Conservation (phyloP, 129 eudicot species). For the Saussurea involucrata region DNA sequence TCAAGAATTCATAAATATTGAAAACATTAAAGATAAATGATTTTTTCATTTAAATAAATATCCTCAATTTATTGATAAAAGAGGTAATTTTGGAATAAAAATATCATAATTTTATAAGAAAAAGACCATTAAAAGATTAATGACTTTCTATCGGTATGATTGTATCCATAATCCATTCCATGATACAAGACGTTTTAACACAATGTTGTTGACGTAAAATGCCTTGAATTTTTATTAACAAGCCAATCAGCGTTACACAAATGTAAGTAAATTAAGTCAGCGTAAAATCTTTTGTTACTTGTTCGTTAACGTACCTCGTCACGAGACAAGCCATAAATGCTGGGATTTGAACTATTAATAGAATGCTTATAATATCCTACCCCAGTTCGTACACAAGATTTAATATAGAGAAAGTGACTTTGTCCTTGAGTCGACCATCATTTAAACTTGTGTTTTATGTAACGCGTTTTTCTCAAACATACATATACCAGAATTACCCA, state of each 20-base stretch:
- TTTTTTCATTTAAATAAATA: not conserved
- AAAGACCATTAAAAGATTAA: not conserved
- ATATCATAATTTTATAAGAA: not conserved
- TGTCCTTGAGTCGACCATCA: not conserved
- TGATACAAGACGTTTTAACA: not conserved
- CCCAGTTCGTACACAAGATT: not conserved
- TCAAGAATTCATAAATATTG: not conserved
- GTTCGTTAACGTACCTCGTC: not conserved
- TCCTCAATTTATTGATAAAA: not conserved
- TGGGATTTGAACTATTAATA: not conserved
- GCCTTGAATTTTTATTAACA: not conserved
- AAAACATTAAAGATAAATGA: no score
- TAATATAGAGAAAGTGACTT: not conserved
- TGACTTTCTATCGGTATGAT: not conserved
- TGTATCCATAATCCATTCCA: not conserved
- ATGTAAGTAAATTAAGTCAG: no score
- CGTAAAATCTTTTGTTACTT: not conserved
- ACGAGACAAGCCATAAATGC: not conserved
- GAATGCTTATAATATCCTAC: not conserved
- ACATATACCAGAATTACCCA: not conserved
- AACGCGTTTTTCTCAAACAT: not conserved
- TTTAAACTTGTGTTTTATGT: not conserved
- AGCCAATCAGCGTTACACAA: not conserved
- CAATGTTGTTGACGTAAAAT: not conserved
- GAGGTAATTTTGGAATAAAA: not conserved